Conservation (phyloP, 805 yeast species). For the Lachancea nothofagi region DNA sequence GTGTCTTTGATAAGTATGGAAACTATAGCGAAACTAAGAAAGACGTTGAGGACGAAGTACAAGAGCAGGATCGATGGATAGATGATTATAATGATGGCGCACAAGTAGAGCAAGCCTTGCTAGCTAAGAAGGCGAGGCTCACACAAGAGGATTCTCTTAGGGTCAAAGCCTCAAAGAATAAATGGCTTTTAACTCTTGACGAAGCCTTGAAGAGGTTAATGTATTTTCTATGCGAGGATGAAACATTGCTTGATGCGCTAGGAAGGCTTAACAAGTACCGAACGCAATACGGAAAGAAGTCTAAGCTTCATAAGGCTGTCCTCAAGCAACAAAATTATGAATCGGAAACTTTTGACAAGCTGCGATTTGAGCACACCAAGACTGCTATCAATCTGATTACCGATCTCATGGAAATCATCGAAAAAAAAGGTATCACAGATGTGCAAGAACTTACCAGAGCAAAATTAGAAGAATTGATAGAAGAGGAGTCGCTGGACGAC, state of each 20-base stretch:
- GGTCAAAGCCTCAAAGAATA: slow-evolving; percentile 11
- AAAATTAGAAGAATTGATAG: slow-evolving; percentile 30
- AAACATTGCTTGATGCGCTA: slow-evolving; percentile 45
- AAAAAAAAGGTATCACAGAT: slow-evolving; percentile 36
- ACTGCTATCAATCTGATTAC: slow-evolving; percentile 36
- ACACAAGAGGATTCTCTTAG: slow-evolving; percentile 23
- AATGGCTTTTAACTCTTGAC: slow-evolving; percentile 22
- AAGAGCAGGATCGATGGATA: slow-evolving; percentile 22
- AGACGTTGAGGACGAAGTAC: slow-evolving; percentile 27
- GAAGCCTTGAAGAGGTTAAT: slow-evolving; percentile 32
- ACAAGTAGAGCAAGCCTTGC: slow-evolving; percentile 13
- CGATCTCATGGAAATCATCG: slow-evolving; percentile 39
- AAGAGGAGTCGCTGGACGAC: slow-evolving; percentile 27
- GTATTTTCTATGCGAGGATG: slow-evolving; percentile 40
- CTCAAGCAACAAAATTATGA: slow-evolving; percentile 10
- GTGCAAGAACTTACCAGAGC: slow-evolving; percentile 42
- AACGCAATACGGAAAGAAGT: slow-evolving; percentile 16
- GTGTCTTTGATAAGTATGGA: slow-evolving; percentile 47
- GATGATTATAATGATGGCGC: slow-evolving; percentile 17
- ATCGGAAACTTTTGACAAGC: not conserved
- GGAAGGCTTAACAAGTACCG: slow-evolving; percentile 31
- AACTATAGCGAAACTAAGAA: slow-evolving; percentile 37
- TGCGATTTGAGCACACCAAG: slow-evolving; percentile 17
- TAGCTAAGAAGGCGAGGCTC: slow-evolving; percentile 10
- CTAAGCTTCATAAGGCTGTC: not conserved